These are phyloP conservation scores for Colletotrichum musicola DNA, from an alignment of 2,329 filamentous ascomycete species.

Conservation along the genomic window DNA sequence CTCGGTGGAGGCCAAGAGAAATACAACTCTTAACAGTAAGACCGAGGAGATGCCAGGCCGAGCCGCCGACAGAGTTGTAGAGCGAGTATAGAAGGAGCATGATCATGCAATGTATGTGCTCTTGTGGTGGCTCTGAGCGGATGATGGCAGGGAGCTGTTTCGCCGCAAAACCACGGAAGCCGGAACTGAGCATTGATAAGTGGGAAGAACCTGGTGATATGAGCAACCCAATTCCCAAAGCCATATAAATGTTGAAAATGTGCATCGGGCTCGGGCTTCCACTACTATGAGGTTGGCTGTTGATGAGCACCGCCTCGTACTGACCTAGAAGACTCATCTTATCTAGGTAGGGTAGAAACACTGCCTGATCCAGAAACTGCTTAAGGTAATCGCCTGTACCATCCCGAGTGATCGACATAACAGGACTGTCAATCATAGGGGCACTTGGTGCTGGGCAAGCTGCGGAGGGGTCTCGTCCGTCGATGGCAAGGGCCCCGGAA, in stretches of 20 bases:
- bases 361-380: constrained; percentile 2
- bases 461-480: constrained; percentile 23
- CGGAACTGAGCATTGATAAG: constrained; percentile 21
- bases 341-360: constrained; percentile 18
- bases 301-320: constrained; percentile 9
- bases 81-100: constrained; percentile 31
- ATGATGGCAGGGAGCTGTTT: constrained; percentile 19
- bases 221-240: constrained; percentile 25
- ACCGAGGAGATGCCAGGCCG: constrained; percentile 25
- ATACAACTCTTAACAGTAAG: constrained; percentile 23
- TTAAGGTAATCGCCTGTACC: neutral
- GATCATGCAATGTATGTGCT: constrained; percentile 25
- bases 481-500: constrained; percentile 18
- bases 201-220: constrained; percentile 13
- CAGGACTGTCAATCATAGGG: constrained; percentile 1
- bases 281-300: neutral
- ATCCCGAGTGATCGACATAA: constrained; percentile 7
- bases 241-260: constrained; percentile 27
- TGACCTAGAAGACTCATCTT: constrained; percentile 8
- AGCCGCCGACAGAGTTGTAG: constrained; percentile 25
- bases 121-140: neutral
- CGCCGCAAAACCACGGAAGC: constrained; percentile 6
- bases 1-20: constrained; percentile 12
- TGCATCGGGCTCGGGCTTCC: neutral
- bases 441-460: constrained; percentile 2